A percentile compares a stretch with the other conserved stretches of the same genome.
phyloP scores from a whole-genome alignment of 2,329 filamentous ascomycete genomes.

The Fusarium verticillioides region DNA sequence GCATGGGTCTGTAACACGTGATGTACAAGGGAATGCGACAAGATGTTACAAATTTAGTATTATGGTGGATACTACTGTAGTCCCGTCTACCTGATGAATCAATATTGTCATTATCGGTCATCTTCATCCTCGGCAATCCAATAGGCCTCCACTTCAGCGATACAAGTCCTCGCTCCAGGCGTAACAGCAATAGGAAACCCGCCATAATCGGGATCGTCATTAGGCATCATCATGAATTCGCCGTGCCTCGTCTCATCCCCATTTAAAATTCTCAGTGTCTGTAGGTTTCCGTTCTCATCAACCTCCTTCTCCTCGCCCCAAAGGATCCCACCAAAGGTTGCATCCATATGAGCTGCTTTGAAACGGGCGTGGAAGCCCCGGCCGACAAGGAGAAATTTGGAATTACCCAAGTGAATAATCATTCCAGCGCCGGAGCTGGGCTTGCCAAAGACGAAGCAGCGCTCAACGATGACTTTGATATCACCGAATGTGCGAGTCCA shows the following conservation, averaged over 20 bases:
- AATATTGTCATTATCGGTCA: slow-evolving; percentile 16
- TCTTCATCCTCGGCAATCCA: slow-evolving; percentile 46
- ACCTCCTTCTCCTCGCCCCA: slow-evolving; percentile 52
- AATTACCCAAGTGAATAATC: slow-evolving; percentile 51
- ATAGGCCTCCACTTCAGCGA: slow-evolving; percentile 57
- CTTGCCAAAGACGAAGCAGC: slow-evolving; percentile 55
- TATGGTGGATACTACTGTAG: not conserved
- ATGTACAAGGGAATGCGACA: not conserved
- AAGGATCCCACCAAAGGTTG: slow-evolving; percentile 54
- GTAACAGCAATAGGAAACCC: slow-evolving; percentile 66
- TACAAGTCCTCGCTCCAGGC: slow-evolving; percentile 61
- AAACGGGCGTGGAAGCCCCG: slow-evolving; percentile 53
- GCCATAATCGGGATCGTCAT: slow-evolving; percentile 65
- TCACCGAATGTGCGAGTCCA: slow-evolving; percentile 48
- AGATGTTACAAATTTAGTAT: not conserved
- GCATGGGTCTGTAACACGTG: not conserved
- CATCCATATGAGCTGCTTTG: slow-evolving; percentile 45
- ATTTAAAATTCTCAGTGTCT: slow-evolving; percentile 50
- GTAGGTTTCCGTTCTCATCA: slow-evolving; percentile 47
- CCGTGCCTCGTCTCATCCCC: slow-evolving; percentile 58
- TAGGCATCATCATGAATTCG: slow-evolving; percentile 64
- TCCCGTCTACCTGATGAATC: not conserved
- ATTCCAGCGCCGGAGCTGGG: slow-evolving; percentile 52
- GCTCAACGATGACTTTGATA: slow-evolving; percentile 51
- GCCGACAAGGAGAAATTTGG: slow-evolving; percentile 52